Conservation (phyloP, 352 stramenopile species). For the Phytophthora palmivora region DNA sequence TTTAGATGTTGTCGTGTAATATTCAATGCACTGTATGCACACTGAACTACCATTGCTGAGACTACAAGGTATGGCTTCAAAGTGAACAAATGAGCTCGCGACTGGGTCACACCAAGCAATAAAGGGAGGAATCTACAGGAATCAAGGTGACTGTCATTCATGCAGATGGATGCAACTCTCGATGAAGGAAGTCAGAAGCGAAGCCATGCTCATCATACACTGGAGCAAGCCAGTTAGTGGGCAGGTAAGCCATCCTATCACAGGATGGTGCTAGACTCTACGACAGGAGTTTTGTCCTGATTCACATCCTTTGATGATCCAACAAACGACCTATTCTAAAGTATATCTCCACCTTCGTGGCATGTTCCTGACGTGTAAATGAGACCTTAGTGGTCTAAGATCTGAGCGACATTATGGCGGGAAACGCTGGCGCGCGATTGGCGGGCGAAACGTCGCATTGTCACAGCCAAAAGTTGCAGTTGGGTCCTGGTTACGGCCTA, state of each 20-base stretch:
- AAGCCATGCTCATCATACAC: conserved; percentile 1
- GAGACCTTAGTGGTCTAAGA: conserved; percentile 5
- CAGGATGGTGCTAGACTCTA: conserved; percentile 7
- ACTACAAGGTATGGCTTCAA: too few species aligned
- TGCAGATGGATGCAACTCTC: too few species aligned
- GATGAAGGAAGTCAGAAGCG: background rate
- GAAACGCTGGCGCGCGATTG: background rate
- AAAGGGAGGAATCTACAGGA: too few species aligned
- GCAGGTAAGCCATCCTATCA: conserved; percentile 6
- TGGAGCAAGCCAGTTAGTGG: conserved; percentile 8
- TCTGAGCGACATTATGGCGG: conserved; percentile 3
- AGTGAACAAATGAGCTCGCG: too few species aligned
- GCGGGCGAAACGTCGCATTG: conserved; percentile 7
- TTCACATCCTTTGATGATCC: background rate
- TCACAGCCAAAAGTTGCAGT: conserved; percentile 20
- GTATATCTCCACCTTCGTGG: conserved; percentile 13
- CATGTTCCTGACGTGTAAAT: conserved; percentile 9
- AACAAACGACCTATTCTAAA: conserved; percentile 14
- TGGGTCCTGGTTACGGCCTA: conserved; percentile 1
- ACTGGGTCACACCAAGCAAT: too few species aligned
- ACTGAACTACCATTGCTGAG: background rate
- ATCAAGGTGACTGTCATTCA: too few species aligned
- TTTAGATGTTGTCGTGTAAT: conserved; percentile 36
- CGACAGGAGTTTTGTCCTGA: background rate
- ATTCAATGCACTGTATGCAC: conserved; percentile 9